Evolutionary conservation across 805 yeast genomes (phyloP).

Genomic region (Kodamaea lidongshanica): DNA sequence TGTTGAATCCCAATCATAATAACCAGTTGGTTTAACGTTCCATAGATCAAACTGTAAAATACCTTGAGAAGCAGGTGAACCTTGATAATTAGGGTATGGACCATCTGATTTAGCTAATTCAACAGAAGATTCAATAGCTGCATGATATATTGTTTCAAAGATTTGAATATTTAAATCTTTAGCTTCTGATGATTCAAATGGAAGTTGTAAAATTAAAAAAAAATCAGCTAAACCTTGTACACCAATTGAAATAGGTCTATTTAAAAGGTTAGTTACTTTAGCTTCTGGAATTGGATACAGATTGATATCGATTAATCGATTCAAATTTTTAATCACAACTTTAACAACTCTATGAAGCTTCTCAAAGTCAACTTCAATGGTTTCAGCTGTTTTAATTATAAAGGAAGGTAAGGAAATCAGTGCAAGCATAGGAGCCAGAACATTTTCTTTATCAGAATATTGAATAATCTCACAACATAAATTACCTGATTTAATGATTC

Average conservation of each 20-base stretch:
- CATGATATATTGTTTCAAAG: constrained; percentile 95
- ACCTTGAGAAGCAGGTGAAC: constrained; percentile 90
- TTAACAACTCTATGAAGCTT: constrained; percentile 71
- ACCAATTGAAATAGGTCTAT: constrained; percentile 94
- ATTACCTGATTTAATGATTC: constrained; percentile 88
- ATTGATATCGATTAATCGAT: constrained; percentile 78
- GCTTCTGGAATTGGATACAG: constrained; percentile 81
- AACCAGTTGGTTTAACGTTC: constrained; percentile 68
- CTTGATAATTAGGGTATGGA: constrained; percentile 63
- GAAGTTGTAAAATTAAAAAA: constrained; percentile 70
- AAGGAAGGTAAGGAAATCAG: constrained; percentile 84
- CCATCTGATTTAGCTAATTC: constrained; percentile 73
- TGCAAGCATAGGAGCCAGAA: constrained; percentile 93
- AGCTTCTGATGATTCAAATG: constrained; percentile 83
- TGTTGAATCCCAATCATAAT: constrained; percentile 75
- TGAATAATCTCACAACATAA: constrained; percentile 93
- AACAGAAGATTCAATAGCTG: constrained; percentile 77
- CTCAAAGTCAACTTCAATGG: constrained; percentile 55
- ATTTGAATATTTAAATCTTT: constrained; percentile 71
- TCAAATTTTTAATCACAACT: constrained; percentile 71
- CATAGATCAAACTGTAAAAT: constrained; percentile 81
- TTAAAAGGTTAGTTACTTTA: constrained; percentile 63
- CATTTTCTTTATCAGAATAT: constrained; percentile 85
- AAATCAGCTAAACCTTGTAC: constrained; percentile 96
- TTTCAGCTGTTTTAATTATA: constrained; percentile 32